phyloP scores from a whole-genome alignment of 352 stramenopile genomes.

The Globisporangium uncinulatum region DNA sequence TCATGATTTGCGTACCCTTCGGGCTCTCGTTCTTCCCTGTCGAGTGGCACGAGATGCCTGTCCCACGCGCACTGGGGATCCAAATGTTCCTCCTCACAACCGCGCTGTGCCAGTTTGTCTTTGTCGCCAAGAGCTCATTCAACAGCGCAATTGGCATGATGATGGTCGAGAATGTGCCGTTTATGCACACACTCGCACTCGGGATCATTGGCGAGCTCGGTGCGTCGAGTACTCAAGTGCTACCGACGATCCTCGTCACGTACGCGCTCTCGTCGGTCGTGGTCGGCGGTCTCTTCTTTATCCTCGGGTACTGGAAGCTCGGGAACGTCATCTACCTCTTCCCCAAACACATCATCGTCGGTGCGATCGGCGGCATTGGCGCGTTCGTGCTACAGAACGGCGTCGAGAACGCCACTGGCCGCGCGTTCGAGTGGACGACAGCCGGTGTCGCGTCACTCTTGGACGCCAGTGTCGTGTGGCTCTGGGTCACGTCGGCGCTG shows the following conservation, averaged over 20 bases:
- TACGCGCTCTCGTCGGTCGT: conserved; percentile 88
- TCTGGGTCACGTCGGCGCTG: conserved; percentile 60
- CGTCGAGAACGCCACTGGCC: conserved; percentile 80
- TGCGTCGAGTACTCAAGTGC: conserved; percentile 48
- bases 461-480: conserved; percentile 43
- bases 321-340: conserved; percentile 93
- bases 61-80: conserved; percentile 72
- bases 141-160: conserved; percentile 78
- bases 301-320: conserved; percentile 85
- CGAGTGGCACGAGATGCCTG: conserved; percentile 68
- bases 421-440: conserved; percentile 54
- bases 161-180: conserved; percentile 97
- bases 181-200: conserved; percentile 89
- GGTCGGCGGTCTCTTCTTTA: conserved; percentile 87
- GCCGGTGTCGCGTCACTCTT: conserved; percentile 46
- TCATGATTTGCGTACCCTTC: conserved; percentile 87
- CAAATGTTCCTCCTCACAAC: conserved; percentile 82
- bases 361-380: conserved; percentile 92
- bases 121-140: conserved; percentile 71
- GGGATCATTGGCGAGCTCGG: conserved; percentile 84
- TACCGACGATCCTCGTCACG: conserved; percentile 91
- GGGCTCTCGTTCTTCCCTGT: conserved; percentile 81
- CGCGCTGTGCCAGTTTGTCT: conserved; percentile 77
- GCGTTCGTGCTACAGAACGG: conserved; percentile 83
- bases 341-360: conserved; percentile 92